Base-by-base conservation (phyloP, 495 filamentous ascomycete species). In the Annulohypoxylon bovei region DNA sequence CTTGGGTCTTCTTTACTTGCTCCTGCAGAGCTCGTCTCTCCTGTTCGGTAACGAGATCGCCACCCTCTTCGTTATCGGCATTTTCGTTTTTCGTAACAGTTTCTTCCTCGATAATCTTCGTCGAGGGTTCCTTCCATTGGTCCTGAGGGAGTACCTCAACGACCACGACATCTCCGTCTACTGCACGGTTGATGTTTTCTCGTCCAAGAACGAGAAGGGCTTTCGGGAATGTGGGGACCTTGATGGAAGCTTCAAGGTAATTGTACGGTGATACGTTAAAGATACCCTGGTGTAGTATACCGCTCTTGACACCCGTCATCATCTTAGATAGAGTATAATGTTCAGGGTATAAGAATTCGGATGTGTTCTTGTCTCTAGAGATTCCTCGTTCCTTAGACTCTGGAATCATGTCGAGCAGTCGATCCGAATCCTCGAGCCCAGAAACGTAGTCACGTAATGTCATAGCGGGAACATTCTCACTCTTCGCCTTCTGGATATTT, bases 261-360 rank as follows among this genome's bases (percentile, higher is more conserved):
- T 99, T 98, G 83, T 98, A 99, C 6, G 93, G 92, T 8, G 95
- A 98, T 23, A 98, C 92, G 73, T 95, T 97, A 82, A 96, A 99
- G 14, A 91, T 88, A 39, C 95, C 95, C 78, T 98, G 94, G 78
- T 98, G 95, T 44, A 99, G 80, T 22, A 90, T 90, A 9, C 93
- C 93, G 18, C 88, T 88, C 78, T 93, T 93, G 55, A 97, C 81
- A 0, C 93, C 94, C 25, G 95, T 99, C 85, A 93, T 93, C 86
- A 98, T 91, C 81, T 93, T 97, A n/a, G 96, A 97, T 79, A 94
- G 82, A 4, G 89, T 90, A 46, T 88, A 92, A 73, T 98, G 93
- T 72, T 94, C 89, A 1, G 88, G 79, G 44, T 99, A 99, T 47
- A 98, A 81, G 35, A 90, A 84, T 70, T 92, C 88, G n/a, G 83